phyloP scores from a whole-genome alignment of 352 stramenopile species.

The Elongisporangium anandrum region DNA sequence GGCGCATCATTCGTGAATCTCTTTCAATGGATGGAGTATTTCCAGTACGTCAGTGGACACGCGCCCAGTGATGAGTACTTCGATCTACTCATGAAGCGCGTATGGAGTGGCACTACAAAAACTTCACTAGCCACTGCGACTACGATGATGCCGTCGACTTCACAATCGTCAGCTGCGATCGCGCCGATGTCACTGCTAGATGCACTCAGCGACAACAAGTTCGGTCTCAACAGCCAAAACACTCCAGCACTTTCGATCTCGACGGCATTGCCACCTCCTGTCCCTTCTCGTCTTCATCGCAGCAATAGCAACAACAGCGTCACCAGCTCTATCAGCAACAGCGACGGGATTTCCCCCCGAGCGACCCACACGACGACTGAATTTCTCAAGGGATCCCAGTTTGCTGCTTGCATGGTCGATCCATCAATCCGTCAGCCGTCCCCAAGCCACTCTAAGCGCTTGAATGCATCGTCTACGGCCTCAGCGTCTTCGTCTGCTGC shows the following conservation, averaged over 20 bases:
- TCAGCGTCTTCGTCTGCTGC: conserved; percentile 6
- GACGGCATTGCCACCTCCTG: conserved; percentile 11
- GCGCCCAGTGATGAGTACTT: conserved; percentile 74
- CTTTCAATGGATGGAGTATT: conserved; percentile 71
- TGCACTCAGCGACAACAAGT: conserved; percentile 42
- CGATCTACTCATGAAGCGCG: conserved; percentile 64
- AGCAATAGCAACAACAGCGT: conserved; percentile 12
- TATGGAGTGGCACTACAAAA: conserved; percentile 48
- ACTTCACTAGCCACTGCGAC: conserved; percentile 35
- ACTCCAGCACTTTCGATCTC: conserved; percentile 22
- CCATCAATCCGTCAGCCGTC: conserved; percentile 26
- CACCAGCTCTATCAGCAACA: not conserved
- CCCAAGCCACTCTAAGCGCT: conserved; percentile 6
- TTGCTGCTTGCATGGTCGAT: conserved; percentile 57
- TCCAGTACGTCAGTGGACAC: conserved; percentile 67
- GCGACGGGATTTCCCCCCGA: conserved; percentile 25
- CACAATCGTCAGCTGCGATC: conserved; percentile 4
- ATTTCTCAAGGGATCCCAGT: conserved; percentile 67
- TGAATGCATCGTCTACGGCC: conserved; percentile 1
- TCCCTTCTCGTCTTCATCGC: conserved; percentile 16
- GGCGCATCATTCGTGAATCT: conserved; percentile 49
- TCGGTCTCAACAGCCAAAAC: conserved; percentile 11
- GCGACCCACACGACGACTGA: conserved; percentile 45
- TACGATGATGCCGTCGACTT: conserved; percentile 9
- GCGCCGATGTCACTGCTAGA: conserved; percentile 45